Evolutionary conservation across 768 basidiomycete genomes (phyloP).

Genomic region (Boletellus emodensis): DNA sequence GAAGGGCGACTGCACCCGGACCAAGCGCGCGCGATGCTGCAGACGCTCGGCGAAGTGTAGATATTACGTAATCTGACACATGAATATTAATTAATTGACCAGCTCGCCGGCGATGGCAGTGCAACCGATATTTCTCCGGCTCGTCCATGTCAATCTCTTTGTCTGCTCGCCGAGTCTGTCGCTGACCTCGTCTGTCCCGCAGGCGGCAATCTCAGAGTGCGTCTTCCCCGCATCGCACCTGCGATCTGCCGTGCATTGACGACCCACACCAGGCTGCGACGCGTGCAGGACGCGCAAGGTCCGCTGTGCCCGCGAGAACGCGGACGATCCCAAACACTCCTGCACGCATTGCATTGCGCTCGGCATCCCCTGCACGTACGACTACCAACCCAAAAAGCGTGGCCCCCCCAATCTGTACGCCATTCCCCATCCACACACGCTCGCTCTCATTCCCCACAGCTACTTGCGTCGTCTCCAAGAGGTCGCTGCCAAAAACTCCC

Average conservation of each 20-base stretch:
- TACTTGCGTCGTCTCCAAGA: constrained; percentile 80
- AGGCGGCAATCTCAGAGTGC: constrained; percentile 85
- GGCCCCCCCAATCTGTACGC: constrained; percentile 88
- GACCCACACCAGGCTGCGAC: constrained; percentile 61
- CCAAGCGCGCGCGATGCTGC: constrained; percentile 18
- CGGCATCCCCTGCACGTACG: constrained; percentile 82
- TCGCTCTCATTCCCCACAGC: constrained; percentile 32
- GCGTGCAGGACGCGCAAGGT: constrained; percentile 86
- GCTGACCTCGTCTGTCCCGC: constrained; percentile 31
- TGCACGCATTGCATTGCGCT: constrained; percentile 88
- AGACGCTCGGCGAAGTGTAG: constrained; percentile 16
- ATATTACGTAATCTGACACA: constrained; percentile 8
- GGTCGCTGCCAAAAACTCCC: constrained; percentile 41
- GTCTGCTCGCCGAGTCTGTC: constrained; percentile 23
- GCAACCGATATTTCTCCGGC: constrained; percentile 54
- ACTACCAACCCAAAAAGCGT: constrained; percentile 91
- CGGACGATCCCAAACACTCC: constrained; percentile 69
- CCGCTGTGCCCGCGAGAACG: constrained; percentile 75
- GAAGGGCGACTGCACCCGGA: constrained; percentile 25
- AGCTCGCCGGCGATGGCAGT: constrained; percentile 17
- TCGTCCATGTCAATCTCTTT: constrained; percentile 35
- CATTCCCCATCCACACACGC: neutral
- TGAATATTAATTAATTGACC: neutral
- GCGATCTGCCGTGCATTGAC: constrained; percentile 16
- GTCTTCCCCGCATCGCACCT: constrained; percentile 31